These are phyloP conservation scores for Metarhizium guizhouense DNA, from an alignment of 2,329 filamentous ascomycete genomes.

Conservation along the genomic window DNA sequence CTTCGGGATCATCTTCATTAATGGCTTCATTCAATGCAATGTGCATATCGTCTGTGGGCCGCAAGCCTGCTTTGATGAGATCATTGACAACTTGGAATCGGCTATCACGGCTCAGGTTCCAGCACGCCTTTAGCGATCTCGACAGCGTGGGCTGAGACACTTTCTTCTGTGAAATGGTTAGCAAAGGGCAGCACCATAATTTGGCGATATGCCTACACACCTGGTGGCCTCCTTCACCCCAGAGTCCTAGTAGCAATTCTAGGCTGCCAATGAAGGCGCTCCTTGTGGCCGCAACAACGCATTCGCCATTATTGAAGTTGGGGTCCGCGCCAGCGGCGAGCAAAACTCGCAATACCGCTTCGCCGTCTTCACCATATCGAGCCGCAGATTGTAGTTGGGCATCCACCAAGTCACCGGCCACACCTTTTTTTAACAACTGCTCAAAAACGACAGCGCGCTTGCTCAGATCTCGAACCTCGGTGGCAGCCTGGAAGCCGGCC, in stretches of 20 bases:
- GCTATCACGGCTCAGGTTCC: constrained; percentile 38
- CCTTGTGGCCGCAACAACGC: constrained; percentile 43
- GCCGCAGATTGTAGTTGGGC: constrained; percentile 44
- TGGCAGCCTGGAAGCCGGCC: constrained; percentile 46
- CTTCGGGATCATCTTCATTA: constrained; percentile 42
- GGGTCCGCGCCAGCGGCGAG: constrained; percentile 44
- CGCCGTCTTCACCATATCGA: constrained; percentile 39
- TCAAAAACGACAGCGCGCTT: constrained; percentile 41
- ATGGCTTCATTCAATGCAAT: constrained; percentile 41
- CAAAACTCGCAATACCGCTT: constrained; percentile 39
- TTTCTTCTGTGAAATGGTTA: constrained; percentile 26
- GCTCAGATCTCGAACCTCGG: constrained; percentile 40
- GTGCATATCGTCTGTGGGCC: constrained; percentile 39
- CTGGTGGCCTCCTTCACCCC: constrained; percentile 30
- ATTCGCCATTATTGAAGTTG: constrained; percentile 45
- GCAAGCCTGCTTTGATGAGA: constrained; percentile 42
- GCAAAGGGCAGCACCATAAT: constrained; percentile 1
- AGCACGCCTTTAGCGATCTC: constrained; percentile 43
- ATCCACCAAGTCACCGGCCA: constrained; percentile 41
- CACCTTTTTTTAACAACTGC: constrained; percentile 39
- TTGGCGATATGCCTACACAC: constrained; percentile 18
- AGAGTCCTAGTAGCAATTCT: constrained; percentile 41
- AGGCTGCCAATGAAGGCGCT: constrained; percentile 41
- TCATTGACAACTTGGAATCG: constrained; percentile 39
- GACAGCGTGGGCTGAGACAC: constrained; percentile 39